These are phyloP conservation scores for Entomortierella lignicola DNA, from an alignment of 192 early-diverging fungal genomes.

Conservation along the genomic window DNA sequence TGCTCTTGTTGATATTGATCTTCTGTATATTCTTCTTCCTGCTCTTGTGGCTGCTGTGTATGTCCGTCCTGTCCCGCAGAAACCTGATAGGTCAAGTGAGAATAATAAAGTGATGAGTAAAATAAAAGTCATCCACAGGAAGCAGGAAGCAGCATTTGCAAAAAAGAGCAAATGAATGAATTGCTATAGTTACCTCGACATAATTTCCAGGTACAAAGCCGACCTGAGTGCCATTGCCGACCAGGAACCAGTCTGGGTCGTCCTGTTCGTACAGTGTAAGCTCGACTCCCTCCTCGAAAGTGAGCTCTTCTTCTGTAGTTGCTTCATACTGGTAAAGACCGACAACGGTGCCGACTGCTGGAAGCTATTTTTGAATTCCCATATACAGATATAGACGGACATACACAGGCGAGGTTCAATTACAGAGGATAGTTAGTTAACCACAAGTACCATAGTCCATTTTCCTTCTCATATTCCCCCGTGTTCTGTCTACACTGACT, in stretches of 20 bases:
- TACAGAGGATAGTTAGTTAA: too few relatives aligned
- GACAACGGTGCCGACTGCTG: slow-evolving; percentile 65
- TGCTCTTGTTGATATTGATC: slow-evolving; percentile 30
- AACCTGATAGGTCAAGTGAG: slow-evolving; percentile 7
- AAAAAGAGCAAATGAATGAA: too few relatives aligned
- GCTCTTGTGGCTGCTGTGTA: slow-evolving; percentile 20
- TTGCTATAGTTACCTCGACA: slow-evolving; percentile 74
- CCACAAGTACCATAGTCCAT: not conserved
- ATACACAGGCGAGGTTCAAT: not conserved
- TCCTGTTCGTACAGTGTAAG: slow-evolving; percentile 84
- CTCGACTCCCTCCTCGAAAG: slow-evolving; percentile 77
- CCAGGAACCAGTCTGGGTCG: slow-evolving; percentile 96
- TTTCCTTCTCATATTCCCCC: not conserved
- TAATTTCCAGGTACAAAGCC: slow-evolving; percentile 94
- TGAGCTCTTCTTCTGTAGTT: slow-evolving; percentile 85
- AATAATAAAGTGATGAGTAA: not conserved
- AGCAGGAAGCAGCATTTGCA: too few relatives aligned
- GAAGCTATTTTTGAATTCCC: slow-evolving; percentile 57
- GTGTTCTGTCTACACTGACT: not conserved
- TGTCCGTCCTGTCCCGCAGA: slow-evolving; percentile 52
- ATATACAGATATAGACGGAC: not conserved
- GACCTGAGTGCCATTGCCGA: slow-evolving; percentile 70
- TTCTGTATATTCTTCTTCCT: slow-evolving; percentile 40
- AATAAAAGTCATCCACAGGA: not conserved
- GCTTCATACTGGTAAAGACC: slow-evolving; percentile 90